Percentiles rank a stretch among this genome's conserved stretches.
These are phyloP conservation scores for Excoecaria agallocha DNA, from an alignment of 345 rosid species.

Conservation along the genomic window DNA sequence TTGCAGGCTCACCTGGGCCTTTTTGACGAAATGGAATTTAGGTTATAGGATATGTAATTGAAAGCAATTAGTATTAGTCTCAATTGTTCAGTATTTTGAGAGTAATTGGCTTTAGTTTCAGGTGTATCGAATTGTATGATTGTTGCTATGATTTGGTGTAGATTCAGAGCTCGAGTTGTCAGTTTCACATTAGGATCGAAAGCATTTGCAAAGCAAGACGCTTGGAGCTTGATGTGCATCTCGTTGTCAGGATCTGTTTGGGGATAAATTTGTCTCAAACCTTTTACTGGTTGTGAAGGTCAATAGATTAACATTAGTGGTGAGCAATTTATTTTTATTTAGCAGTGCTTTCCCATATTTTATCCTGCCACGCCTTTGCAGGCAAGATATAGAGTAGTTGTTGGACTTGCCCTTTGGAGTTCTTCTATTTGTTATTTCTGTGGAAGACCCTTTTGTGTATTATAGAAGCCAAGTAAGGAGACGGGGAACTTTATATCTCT, in stretches of 20 bases:
- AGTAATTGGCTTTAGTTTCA: slow-evolving; percentile 3
- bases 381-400: background rate
- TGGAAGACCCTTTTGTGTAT: background rate
- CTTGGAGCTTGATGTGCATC: background rate
- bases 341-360: background rate
- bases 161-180: background rate
- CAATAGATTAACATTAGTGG: background rate
- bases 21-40: too few relatives aligned
- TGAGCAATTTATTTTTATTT: background rate
- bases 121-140: background rate
- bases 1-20: too few relatives aligned
- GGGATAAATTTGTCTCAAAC: background rate
- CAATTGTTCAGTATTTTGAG: background rate
- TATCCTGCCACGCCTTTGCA: background rate
- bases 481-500: slow-evolving; percentile 8
- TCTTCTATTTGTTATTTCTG: background rate
- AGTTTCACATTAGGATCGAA: background rate
- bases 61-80: too few relatives aligned
- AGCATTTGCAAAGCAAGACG: background rate
- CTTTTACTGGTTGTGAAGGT: background rate
- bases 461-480: background rate
- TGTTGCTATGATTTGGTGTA: background rate
- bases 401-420: background rate
- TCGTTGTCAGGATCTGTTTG: background rate
- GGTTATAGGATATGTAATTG: too few relatives aligned